Evolutionary conservation across 192 early-diverging fungal species (phyloP).

Genomic region (Coemansia aciculifera): DNA sequence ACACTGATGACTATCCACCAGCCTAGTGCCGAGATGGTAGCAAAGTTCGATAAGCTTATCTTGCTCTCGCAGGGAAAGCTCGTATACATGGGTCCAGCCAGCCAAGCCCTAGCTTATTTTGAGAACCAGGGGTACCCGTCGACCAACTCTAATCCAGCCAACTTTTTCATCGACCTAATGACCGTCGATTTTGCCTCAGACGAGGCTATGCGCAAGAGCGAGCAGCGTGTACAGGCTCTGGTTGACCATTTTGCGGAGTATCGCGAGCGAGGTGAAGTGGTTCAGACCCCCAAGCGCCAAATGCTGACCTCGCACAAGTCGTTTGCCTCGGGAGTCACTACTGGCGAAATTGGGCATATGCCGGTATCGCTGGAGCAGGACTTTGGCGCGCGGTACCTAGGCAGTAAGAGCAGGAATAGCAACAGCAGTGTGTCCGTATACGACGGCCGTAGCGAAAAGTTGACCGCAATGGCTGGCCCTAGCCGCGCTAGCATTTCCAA

Average conservation of each 20-base stretch:
- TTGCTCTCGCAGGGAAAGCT: conserved; percentile 64
- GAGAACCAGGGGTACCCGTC: conserved; percentile 57
- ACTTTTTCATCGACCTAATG: conserved; percentile 64
- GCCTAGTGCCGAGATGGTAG: conserved; percentile 77
- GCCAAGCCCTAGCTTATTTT: conserved; percentile 48
- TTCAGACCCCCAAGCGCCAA: neutral
- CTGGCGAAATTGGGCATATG: neutral
- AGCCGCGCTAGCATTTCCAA: conserved; percentile 5
- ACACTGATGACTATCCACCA: conserved; percentile 89
- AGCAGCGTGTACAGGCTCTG: conserved; percentile 38
- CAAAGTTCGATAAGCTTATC: conserved; percentile 75
- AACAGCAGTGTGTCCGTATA: neutral
- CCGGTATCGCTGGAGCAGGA: neutral
- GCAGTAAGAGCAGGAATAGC: neutral
- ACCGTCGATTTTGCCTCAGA: conserved; percentile 50
- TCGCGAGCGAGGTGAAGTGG: neutral
- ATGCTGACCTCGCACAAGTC: conserved; percentile 4
- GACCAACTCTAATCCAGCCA: conserved; percentile 65
- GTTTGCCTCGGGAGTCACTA: conserved; percentile 13
- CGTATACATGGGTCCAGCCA: conserved; percentile 59
- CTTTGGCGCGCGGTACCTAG: neutral
- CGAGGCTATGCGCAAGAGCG: conserved; percentile 33
- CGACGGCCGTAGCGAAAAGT: neutral
- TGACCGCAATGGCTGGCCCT: neutral
- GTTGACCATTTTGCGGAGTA: conserved; percentile 29